A percentile compares a stretch with the other conserved stretches of the same genome.
Conservation (phyloP, 108 stramenopile species). For the Nitzschia sp. region DNA sequence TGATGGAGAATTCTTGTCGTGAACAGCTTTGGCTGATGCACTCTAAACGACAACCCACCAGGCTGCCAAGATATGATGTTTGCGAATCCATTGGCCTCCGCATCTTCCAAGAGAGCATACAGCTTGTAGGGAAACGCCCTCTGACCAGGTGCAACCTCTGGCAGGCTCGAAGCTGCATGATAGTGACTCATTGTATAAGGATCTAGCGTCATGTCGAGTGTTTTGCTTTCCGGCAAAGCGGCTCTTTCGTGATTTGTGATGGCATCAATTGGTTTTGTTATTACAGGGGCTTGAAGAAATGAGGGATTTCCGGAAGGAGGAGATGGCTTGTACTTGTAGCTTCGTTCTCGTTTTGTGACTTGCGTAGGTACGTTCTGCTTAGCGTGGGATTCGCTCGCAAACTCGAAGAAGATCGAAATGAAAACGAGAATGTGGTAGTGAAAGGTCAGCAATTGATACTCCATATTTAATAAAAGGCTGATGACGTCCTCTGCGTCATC, state of each 20-base stretch:
- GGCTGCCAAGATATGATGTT: constrained; percentile 67
- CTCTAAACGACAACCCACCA: constrained; percentile 54
- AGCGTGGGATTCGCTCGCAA: no score
- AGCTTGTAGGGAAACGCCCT: constrained; percentile 32
- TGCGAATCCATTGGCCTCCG: constrained; percentile 42
- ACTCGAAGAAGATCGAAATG: no score
- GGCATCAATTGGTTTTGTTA: background rate
- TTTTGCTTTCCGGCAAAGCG: background rate
- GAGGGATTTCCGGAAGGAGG: no score
- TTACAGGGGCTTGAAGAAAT: background rate
- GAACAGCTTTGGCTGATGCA: constrained; percentile 54
- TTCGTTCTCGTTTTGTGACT: no score
- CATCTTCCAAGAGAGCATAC: constrained; percentile 55
- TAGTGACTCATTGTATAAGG: background rate
- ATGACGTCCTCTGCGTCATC: no score
- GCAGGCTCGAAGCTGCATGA: background rate
- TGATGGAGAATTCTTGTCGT: constrained; percentile 44
- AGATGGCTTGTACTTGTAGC: no score
- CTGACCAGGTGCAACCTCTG: constrained; percentile 1
- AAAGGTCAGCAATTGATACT: no score
- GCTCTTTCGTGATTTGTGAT: background rate
- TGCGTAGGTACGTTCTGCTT: no score
- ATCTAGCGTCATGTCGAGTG: background rate
- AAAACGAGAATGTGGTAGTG: no score
- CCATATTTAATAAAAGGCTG: no score